Evolutionary conservation across 2,329 filamentous ascomycete genomes (phyloP).

Genomic region (Exophiala sp.): DNA sequence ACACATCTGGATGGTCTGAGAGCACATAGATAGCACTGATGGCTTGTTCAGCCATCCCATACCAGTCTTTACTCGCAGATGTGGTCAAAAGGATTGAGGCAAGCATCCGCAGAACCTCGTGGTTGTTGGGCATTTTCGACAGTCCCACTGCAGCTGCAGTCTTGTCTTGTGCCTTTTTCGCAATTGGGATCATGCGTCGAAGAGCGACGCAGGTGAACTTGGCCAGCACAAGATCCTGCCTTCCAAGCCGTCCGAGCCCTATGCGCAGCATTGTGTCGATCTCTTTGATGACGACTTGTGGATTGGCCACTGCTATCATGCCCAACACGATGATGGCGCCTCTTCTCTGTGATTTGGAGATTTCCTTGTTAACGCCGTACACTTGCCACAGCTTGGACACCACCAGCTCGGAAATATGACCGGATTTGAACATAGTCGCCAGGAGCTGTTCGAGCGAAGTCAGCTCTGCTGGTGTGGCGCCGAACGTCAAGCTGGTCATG

Average conservation of each 20-base stretch:
- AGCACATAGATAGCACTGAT: constrained; percentile 92
- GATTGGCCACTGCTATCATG: constrained; percentile 90
- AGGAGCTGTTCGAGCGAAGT: constrained; percentile 93
- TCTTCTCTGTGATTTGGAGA: constrained; percentile 83
- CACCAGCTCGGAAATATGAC: constrained; percentile 79
- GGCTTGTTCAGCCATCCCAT: constrained; percentile 88
- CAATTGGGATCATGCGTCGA: constrained; percentile 80
- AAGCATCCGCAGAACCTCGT: constrained; percentile 77
- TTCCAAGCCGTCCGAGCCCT: constrained; percentile 76
- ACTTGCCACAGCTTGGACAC: constrained; percentile 95
- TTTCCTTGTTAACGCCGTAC: constrained; percentile 90
- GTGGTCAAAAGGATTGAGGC: constrained; percentile 81
- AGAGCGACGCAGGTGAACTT: constrained; percentile 95
- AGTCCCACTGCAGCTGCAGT: constrained; percentile 45
- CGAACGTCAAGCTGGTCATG: constrained; percentile 98
- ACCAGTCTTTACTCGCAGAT: constrained; percentile 93
- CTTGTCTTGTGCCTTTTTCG: constrained; percentile 73
- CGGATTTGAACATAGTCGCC: constrained; percentile 95
- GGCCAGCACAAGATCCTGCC: constrained; percentile 79
- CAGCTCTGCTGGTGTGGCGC: constrained; percentile 87
- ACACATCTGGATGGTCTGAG: constrained; percentile 86
- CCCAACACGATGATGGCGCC: constrained; percentile 94
- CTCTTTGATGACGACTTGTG: constrained; percentile 88
- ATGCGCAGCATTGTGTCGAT: constrained; percentile 93
- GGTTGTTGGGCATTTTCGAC: constrained; percentile 83